Evolutionary conservation across 345 rosid species (phyloP).

Genomic region (Aurinia saxatilis): DNA sequence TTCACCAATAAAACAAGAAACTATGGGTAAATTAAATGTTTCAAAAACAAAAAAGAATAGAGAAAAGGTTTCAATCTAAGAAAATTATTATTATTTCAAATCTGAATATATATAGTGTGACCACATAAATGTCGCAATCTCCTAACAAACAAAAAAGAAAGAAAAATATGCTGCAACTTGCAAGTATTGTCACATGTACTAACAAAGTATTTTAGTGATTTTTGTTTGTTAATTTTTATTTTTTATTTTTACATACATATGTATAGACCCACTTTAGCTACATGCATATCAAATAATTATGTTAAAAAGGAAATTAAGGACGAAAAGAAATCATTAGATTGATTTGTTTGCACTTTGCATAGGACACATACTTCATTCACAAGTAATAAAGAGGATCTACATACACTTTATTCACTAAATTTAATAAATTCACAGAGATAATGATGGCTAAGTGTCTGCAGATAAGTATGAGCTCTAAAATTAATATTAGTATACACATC

Average conservation of each 20-base stretch:
- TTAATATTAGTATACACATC: background rate
- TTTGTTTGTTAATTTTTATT: too few species aligned
- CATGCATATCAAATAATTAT: background rate
- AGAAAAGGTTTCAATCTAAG: too few species aligned
- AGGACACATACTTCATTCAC: conserved; percentile 3
- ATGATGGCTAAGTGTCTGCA: conserved; percentile 15
- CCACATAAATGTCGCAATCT: background rate
- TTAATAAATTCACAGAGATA: background rate
- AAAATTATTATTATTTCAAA: too few species aligned
- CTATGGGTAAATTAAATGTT: background rate
- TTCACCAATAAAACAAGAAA: background rate
- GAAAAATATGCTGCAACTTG: conserved; percentile 3
- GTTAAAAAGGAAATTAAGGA: background rate
- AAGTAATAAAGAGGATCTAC: conserved; percentile 13
- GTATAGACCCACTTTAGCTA: background rate
- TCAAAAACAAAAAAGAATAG: background rate
- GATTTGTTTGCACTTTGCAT: background rate
- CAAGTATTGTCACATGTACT: background rate
- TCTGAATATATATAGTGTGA: background rate
- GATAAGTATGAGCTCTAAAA: background rate
- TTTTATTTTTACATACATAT: background rate
- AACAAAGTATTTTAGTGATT: background rate
- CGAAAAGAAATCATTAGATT: background rate
- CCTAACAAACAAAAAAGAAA: background rate
- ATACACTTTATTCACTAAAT: conserved; percentile 9